Evolutionary conservation across 345 rosid genomes (phyloP), one percentile per base, ranked within the genome.

Genomic region (Citrus inodora): DNA sequence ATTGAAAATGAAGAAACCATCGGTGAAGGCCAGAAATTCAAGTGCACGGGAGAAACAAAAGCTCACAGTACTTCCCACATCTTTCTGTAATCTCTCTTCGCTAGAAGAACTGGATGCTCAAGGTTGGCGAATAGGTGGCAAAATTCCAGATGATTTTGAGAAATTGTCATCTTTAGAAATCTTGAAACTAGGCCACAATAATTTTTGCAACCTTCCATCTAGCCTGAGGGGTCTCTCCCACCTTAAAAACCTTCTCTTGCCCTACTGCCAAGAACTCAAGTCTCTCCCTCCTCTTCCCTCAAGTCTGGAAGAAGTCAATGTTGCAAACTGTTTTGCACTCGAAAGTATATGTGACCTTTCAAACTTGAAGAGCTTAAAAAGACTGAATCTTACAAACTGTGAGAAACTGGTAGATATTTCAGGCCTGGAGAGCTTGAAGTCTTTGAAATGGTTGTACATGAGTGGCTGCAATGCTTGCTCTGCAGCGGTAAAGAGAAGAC

Each of bases 211-310:
- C 61, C 88, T 88, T 62, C 88, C 93, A 11, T 83, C 88, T 13
- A 90, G 91, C 75, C 79, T 90, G 32, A 63, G 65, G 67, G 89
- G 86, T 19, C 89, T 88, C 8, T 77, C 85, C 30, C 66, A 65
- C 78, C 89, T 90, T 11, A 82, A 60, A 78, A 58, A 75, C 4
- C 89, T 90, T 30, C 7, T 0, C 3, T 76, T 90, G 80, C 58
- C 80, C 14, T 14, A 80, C 27, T 90, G 91, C 65, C 38, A 76
- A 38, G 77, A 85, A 76, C 90, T 88, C 1, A 60, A 25, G 75
- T 80, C 67, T 65, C 86, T 90, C 70, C 90, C 93, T 64, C 84
- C 81, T 10, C 85, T 90, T 58, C 91, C 93, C 40, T 84, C 85
- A 1, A 84, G 86, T 60, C 83, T 90, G 80, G 51, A 69, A 37